Base-by-base conservation (phyloP, 2,329 filamentous ascomycete genomes). In the Calonectria henricotiae region DNA sequence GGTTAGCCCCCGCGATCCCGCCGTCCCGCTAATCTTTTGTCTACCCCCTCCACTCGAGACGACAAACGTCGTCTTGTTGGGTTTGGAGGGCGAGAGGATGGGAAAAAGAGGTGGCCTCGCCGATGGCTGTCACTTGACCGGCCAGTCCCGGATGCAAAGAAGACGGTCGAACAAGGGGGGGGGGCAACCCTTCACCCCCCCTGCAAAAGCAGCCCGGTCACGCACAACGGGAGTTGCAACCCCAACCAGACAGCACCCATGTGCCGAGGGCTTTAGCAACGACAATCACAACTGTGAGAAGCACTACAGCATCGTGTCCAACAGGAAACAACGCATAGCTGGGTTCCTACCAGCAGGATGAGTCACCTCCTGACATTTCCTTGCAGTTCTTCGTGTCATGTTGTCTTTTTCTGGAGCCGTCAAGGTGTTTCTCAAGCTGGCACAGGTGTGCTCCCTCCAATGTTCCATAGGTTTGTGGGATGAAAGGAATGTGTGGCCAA, bases 201-300 rank as follows among this genome's bases (percentile, higher is more conserved):
- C 63, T 51, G 54, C 69, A 60, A 60, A 67, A 64, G 46, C 63
- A 64, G 60, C 65, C 67, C 67, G 64, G 69, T 73, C 64, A 66
- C 65, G 51, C 68, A 73, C 68, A 47, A 70, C 69, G 75, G 75
- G 74, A 76, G 73, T 77, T 73, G 62, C 62, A 68, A 41, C 63
- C 67, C 47, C 32, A 49, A 73, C 74, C 72, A 58, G 66, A 66
- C 69, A 73, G 55, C 55, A 58, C 62, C 71, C 69, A 77, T 76
- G 75, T 76, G 75, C 75, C 73, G 75, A 74, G 70, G 68, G 62
- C 70, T 65, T 71, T 64, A 65, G 44, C 73, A 76, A 73, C 71
- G 61, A 65, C 54, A 58, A 73, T 67, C 69, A 72, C 65, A 65
- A 55, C 54, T 51, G 65, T 69, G 66, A 70, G 44, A 46, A 74